Evolutionary conservation across 2,329 filamentous ascomycete species (phyloP).

Genomic region (Cryphonectria parasitica): DNA sequence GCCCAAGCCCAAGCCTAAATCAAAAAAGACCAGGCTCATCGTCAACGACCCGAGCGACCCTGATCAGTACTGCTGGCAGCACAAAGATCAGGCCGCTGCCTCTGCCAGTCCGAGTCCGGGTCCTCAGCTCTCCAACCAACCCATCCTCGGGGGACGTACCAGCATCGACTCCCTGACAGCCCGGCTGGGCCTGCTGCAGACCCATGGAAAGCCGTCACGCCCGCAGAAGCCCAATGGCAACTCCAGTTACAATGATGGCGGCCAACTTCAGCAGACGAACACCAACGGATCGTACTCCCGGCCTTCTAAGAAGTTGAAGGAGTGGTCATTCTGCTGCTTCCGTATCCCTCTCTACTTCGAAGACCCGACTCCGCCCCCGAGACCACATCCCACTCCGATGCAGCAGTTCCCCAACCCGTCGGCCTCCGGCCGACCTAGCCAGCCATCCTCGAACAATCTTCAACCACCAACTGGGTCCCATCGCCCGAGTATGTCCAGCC

Average conservation of each 20-base stretch:
- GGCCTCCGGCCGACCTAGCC: slow-evolving; percentile 30
- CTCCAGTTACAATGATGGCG: slow-evolving; percentile 16
- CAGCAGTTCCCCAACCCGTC: slow-evolving; percentile 38
- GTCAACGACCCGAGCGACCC: slow-evolving; percentile 59
- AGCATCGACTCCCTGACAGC: slow-evolving; percentile 89
- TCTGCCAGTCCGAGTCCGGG: slow-evolving; percentile 52
- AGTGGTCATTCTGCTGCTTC: slow-evolving; percentile 56
- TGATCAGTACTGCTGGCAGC: slow-evolving; percentile 89
- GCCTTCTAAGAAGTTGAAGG: slow-evolving; percentile 37
- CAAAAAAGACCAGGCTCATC: slow-evolving; percentile 38
- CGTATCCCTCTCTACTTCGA: slow-evolving; percentile 46
- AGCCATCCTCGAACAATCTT: slow-evolving; percentile 36
- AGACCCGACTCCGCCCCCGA: slow-evolving; percentile 45
- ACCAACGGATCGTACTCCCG: slow-evolving; percentile 24
- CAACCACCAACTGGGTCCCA: slow-evolving; percentile 37
- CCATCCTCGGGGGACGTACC: slow-evolving; percentile 66
- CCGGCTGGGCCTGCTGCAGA: slow-evolving; percentile 73
- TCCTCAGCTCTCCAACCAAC: slow-evolving; percentile 47
- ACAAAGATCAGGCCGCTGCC: slow-evolving; percentile 78
- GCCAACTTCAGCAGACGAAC: slow-evolving; percentile 31
- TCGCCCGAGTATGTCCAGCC: slow-evolving; percentile 31
- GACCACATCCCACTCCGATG: slow-evolving; percentile 52
- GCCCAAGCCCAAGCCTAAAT: slow-evolving; percentile 39
- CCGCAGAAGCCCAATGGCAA: slow-evolving; percentile 28
- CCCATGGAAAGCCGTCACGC: slow-evolving; percentile 43